phyloP scores from a whole-genome alignment of 371 early-diverging fungal species.

The Mortierella sp. region DNA sequence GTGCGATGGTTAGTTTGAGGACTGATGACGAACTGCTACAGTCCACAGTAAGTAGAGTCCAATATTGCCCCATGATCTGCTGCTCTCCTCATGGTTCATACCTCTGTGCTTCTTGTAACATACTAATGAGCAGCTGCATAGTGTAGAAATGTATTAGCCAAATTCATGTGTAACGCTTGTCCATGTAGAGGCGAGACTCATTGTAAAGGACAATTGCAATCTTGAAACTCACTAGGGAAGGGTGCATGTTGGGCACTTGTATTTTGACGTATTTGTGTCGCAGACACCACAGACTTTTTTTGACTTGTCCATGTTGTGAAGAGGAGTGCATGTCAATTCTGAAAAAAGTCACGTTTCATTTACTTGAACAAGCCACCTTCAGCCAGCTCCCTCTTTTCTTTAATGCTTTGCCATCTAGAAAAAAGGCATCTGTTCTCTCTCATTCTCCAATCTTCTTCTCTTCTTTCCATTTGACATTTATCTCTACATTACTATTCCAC shows the following conservation, averaged over 20 bases:
- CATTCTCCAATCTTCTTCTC: not conserved
- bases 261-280: constrained; percentile 35
- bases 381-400: not conserved
- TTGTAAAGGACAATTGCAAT: not conserved
- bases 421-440: not conserved
- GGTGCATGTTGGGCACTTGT: constrained; percentile 54
- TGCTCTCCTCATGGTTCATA: constrained; percentile 10
- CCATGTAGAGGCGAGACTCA: not conserved
- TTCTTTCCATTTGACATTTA: no score
- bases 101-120: constrained; percentile 57
- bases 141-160: not conserved
- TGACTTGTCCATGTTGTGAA: constrained; percentile 41
- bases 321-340: not conserved
- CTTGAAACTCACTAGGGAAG: constrained; percentile 41
- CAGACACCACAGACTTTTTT: constrained; percentile 52
- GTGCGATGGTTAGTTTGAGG: not conserved
- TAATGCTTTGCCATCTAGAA: not conserved
- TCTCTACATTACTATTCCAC: not conserved
- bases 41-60: not conserved
- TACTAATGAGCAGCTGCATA: constrained; percentile 43
- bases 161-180: not conserved
- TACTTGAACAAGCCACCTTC: not conserved
- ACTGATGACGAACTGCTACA: no score
- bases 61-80: not conserved
- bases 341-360: not conserved